Conservation (phyloP, 148 eudicot genomes). For the Silene uniflora region DNA sequence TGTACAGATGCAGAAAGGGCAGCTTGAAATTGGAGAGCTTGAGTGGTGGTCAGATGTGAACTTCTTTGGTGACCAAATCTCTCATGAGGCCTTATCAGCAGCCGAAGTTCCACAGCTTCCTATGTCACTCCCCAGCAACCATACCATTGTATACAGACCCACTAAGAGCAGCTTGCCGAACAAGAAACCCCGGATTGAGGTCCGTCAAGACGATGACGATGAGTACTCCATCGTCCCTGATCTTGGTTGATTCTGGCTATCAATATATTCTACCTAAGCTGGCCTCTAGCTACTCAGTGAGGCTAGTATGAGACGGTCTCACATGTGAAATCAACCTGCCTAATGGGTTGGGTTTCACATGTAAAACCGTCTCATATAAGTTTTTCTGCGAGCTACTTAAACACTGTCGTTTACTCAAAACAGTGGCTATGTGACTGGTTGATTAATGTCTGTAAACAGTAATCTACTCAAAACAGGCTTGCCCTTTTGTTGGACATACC, state of each 20-base stretch:
- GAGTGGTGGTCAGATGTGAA: constrained; percentile 74
- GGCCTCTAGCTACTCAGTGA: constrained; percentile 14
- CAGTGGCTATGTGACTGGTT: neutral
- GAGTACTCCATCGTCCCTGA: constrained; percentile 88
- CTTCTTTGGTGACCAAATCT: constrained; percentile 60
- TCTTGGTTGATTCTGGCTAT: constrained; percentile 53
- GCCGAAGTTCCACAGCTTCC: constrained; percentile 97
- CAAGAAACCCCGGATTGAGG: constrained; percentile 79
- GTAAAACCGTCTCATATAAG: neutral
- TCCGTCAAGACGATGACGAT: constrained; percentile 54
- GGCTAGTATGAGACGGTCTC: neutral
- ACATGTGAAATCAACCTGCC: neutral
- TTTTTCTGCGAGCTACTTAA: neutral
- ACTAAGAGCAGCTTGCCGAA: constrained; percentile 41
- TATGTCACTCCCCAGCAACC: constrained; percentile 35
- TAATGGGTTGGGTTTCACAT: neutral
- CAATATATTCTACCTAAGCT: neutral
- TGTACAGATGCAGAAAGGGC: constrained; percentile 58
- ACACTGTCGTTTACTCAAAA: too few species aligned
- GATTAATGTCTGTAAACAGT: constrained; percentile 16
- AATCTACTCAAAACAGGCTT: neutral
- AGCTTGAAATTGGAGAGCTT: constrained; percentile 66
- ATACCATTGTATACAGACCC: constrained; percentile 38
- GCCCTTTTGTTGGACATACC: neutral
- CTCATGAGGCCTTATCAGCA: constrained; percentile 49